Conservation (phyloP, 306 rosid genomes). For the Ormosia semicastrata region DNA sequence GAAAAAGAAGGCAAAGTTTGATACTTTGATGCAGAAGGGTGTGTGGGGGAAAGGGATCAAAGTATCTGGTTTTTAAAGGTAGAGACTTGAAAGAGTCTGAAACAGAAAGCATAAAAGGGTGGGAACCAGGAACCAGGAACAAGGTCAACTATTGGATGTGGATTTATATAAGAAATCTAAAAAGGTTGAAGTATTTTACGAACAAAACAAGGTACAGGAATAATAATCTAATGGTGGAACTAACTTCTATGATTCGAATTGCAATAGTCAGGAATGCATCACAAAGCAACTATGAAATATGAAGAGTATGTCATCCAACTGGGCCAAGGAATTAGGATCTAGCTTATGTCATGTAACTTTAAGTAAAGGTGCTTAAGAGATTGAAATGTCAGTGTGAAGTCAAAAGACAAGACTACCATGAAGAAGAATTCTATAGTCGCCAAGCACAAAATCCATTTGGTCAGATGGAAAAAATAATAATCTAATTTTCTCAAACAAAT, state of each 20-base stretch:
- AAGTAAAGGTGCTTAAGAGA: too few species aligned
- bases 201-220: neutral
- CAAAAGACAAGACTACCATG: neutral
- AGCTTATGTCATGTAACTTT: too few species aligned
- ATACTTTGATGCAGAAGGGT: conserved; percentile 7
- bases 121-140: neutral
- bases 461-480: too few species aligned
- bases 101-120: neutral
- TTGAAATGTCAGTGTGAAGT: neutral
- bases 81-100: conserved; percentile 14
- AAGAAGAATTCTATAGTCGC: neutral
- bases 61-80: neutral
- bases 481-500: too few species aligned
- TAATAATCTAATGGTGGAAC: neutral
- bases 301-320: neutral
- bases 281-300: neutral
- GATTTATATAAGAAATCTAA: neutral
- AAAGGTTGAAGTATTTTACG: neutral
- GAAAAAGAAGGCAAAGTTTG: conserved; percentile 14
- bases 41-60: neutral
- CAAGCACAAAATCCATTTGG: too few species aligned
- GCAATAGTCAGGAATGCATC: too few species aligned
- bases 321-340: neutral
- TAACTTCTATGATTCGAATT: too few species aligned
- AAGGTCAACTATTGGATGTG: conserved; percentile 42